phyloP scores from a whole-genome alignment of 164 flowering plant species.

The Chimonanthus praecox region DNA sequence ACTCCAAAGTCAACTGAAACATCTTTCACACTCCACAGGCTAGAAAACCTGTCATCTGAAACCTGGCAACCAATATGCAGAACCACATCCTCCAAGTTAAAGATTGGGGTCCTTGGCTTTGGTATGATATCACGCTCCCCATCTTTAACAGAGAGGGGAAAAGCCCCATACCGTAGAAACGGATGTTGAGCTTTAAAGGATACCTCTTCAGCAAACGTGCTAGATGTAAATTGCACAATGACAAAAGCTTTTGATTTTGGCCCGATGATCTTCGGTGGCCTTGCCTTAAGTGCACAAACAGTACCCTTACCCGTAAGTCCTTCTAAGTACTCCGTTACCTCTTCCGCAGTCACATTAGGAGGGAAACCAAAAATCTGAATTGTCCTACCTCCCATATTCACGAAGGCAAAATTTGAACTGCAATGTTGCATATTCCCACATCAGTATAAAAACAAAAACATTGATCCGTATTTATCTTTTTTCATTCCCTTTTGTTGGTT shows the following conservation, averaged over 20 bases:
- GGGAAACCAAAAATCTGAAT: conserved; percentile 60
- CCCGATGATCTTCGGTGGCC: conserved; percentile 20
- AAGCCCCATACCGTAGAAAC: conserved; percentile 28
- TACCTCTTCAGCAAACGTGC: conserved; percentile 30
- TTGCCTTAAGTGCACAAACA: conserved; percentile 46
- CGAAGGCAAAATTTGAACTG: not conserved
- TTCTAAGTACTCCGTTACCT: conserved; percentile 47
- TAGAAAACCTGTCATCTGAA: conserved; percentile 36
- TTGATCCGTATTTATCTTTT: no score
- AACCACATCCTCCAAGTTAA: conserved; percentile 27
- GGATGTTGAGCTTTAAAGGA: conserved; percentile 18
- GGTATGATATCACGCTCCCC: conserved; percentile 44
- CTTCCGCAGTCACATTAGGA: conserved; percentile 26
- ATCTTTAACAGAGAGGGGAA: conserved; percentile 35
- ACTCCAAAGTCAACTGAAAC: conserved; percentile 46
- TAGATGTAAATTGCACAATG: conserved; percentile 49
- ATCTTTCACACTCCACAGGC: conserved; percentile 31
- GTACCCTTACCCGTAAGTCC: conserved; percentile 42
- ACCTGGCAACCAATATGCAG: conserved; percentile 64
- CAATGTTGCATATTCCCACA: not conserved
- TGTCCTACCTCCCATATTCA: conserved; percentile 34
- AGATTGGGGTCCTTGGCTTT: conserved; percentile 35
- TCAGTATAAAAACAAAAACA: not conserved
- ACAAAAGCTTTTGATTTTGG: conserved; percentile 35
- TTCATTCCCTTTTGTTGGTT: no score